Evolutionary conservation across 768 basidiomycete species (phyloP), one percentile per base, ranked within the genome.

Genomic region (Lentinula boryana): DNA sequence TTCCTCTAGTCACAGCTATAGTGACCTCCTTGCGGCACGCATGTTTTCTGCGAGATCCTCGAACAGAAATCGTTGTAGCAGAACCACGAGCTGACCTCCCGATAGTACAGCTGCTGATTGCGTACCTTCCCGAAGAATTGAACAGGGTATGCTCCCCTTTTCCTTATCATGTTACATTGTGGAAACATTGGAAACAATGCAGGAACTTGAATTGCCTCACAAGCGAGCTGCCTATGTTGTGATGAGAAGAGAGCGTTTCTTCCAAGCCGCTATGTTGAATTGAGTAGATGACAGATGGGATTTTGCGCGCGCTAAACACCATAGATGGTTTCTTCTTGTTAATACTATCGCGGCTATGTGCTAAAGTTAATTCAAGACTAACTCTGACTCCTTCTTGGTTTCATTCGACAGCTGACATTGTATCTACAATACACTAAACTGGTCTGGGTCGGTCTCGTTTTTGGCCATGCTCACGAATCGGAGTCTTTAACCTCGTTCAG

Each of bases 31-130:
- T 80, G 49, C 67, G 70, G 16, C 81, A 82, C 63, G 77, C 73
- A 60, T 64, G 72, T 41, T 80, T 82, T 68, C 71, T 81, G 5
- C 69, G 69, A 0, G 81, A 82, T 31, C 70, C 75, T 1, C 70
- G 81, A 44, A 77, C 79, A 1, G 65, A 73, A 18, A 68, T 73
- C 44, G 73, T 80, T 35, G 65, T 77, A 36, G 78, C 75, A 35
- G 80, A 82, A 62, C 80, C 80, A 0, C 74, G 68, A 59, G 67
- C 68, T 3, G 64, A 68, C 49, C 56, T 62, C 15, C 61, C 61
- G 21, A 62, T 62, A 35, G 54, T 62, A 36, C 61, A 57, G 3
- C 56, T 41, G 32, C 50, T 62, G 31, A 58, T 62, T 62, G 48
- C 56, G n/a, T 62, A 62, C 43, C 41, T 62, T 15, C 61, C 61